phyloP scores from a whole-genome alignment of 176 grass and related monocot species.

The Musa acuminata region DNA sequence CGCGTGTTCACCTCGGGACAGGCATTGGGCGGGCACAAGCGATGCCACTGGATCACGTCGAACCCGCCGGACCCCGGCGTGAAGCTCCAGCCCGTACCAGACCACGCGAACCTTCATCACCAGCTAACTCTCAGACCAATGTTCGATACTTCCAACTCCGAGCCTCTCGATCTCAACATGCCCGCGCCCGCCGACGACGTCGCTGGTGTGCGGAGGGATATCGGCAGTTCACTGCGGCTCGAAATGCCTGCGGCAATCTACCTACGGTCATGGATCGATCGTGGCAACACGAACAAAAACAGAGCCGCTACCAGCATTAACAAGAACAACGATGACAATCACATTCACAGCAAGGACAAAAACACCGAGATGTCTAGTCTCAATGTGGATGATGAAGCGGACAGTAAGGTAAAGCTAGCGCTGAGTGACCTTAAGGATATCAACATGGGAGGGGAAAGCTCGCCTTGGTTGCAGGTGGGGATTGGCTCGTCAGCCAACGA shows the following conservation, averaged over 20 bases:
- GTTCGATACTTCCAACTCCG: slow-evolving; percentile 18
- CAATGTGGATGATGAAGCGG: slow-evolving; percentile 47
- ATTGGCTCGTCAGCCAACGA: slow-evolving; percentile 42
- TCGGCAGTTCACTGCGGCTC: slow-evolving; percentile 29
- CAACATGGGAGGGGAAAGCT: slow-evolving; percentile 36
- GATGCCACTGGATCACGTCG: slow-evolving; percentile 73
- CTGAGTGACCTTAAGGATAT: slow-evolving; percentile 60
- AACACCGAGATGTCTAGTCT: not conserved
- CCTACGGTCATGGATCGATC: slow-evolving; percentile 14
- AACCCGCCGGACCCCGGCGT: slow-evolving; percentile 25
- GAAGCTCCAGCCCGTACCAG: slow-evolving; percentile 23
- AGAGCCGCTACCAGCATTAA: slow-evolving; percentile 13
- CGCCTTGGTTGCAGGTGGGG: slow-evolving; percentile 73
- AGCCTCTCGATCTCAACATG: slow-evolving; percentile 44
- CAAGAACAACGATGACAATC: slow-evolving; percentile 12
- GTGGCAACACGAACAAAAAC: slow-evolving; percentile 19
- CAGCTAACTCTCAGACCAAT: slow-evolving; percentile 35
- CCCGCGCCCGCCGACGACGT: slow-evolving; percentile 22
- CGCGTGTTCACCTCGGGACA: slow-evolving; percentile 79
- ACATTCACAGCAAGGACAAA: slow-evolving; percentile 2
- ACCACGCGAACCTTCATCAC: slow-evolving; percentile 19
- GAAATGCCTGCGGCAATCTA: slow-evolving; percentile 16
- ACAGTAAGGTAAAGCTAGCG: slow-evolving; percentile 48
- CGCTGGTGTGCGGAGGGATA: not conserved
- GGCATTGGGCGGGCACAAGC: slow-evolving; percentile 88